A percentile compares a stretch with the other conserved stretches of the same genome.
These are phyloP conservation scores for Pseudoperonospora humuli DNA, from an alignment of 352 stramenopile genomes.

Conservation along the genomic window DNA sequence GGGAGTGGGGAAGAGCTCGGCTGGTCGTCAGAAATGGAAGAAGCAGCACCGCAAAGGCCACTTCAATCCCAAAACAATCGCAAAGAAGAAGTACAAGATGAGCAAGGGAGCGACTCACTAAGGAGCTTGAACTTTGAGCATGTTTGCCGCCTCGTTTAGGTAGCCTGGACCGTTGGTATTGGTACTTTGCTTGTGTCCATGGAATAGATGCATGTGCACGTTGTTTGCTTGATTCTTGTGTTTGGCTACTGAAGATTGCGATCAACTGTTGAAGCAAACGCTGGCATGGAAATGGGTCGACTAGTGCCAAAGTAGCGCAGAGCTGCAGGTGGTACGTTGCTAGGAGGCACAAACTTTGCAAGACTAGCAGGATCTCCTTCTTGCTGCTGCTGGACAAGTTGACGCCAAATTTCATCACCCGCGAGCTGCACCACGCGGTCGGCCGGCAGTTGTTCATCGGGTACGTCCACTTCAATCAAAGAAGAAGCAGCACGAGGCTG, in stretches of 20 bases:
- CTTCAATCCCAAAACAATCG: conserved; percentile 88
- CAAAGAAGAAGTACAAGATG: conserved; percentile 79
- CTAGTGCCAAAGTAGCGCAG: conserved; percentile 52
- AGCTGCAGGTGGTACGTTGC: conserved; percentile 57
- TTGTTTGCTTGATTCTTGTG: conserved; percentile 16
- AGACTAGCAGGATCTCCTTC: conserved; percentile 28
- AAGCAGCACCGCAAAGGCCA: conserved; percentile 84
- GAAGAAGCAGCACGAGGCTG: too few species aligned
- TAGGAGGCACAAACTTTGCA: conserved; percentile 36
- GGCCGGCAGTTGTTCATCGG: conserved; percentile 21
- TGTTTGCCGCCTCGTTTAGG: conserved; percentile 5
- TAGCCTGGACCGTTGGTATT: conserved; percentile 14
- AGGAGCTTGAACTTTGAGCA: conserved; percentile 7
- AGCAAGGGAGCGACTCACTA: conserved; percentile 60
- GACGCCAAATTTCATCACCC: conserved; percentile 40
- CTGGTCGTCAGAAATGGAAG: conserved; percentile 93
- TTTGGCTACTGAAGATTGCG: conserved; percentile 20
- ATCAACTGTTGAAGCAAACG: conserved; percentile 42
- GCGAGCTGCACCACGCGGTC: conserved; percentile 29
- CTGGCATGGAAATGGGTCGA: conserved; percentile 30
- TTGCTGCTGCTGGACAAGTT: conserved; percentile 35
- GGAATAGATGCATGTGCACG: conserved; percentile 39
- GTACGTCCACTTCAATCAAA: conserved; percentile 42
- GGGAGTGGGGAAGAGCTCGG: conserved; percentile 88
- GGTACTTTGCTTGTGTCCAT: conserved; percentile 24